These are phyloP conservation scores for Russula compacta DNA, from an alignment of 768 basidiomycete genomes.

Conservation along the genomic window DNA sequence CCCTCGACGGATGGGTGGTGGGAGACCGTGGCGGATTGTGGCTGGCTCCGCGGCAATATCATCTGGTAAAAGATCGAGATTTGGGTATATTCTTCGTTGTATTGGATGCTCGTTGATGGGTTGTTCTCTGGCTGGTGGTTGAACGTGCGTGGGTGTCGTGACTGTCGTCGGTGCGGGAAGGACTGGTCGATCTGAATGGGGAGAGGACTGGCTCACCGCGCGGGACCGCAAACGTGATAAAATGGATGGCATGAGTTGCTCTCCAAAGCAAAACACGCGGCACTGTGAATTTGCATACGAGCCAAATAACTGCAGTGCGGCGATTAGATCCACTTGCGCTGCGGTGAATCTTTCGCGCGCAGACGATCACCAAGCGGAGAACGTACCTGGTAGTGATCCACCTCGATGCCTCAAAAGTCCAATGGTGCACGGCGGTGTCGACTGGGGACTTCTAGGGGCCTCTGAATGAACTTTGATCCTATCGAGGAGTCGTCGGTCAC, in stretches of 20 bases:
- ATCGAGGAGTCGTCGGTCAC: background rate
- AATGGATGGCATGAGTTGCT: conserved; percentile 23
- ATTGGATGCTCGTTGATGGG: background rate
- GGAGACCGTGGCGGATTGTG: background rate
- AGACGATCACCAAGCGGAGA: background rate
- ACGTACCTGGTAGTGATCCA: background rate
- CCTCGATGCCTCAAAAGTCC: background rate
- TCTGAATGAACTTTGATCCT: background rate
- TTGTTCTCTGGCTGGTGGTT: background rate
- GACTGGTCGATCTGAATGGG: conserved; percentile 14
- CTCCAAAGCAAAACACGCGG: background rate
- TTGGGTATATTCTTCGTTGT: conserved; percentile 32
- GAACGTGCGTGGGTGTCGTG: conserved; percentile 1
- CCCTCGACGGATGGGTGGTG: conserved; percentile 13
- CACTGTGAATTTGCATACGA: background rate
- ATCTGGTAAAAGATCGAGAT: conserved; percentile 29
- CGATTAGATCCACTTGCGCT: background rate
- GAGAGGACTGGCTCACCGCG: conserved; percentile 22
- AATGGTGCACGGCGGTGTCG: background rate
- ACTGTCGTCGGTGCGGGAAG: conserved; percentile 5
- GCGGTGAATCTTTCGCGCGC: background rate
- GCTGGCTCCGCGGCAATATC: conserved; percentile 16
- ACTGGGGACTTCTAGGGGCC: background rate
- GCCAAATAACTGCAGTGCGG: background rate
- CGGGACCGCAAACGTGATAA: conserved; percentile 29